Conservation (phyloP, 208 protist species). For the Tetramitus jugosus region DNA sequence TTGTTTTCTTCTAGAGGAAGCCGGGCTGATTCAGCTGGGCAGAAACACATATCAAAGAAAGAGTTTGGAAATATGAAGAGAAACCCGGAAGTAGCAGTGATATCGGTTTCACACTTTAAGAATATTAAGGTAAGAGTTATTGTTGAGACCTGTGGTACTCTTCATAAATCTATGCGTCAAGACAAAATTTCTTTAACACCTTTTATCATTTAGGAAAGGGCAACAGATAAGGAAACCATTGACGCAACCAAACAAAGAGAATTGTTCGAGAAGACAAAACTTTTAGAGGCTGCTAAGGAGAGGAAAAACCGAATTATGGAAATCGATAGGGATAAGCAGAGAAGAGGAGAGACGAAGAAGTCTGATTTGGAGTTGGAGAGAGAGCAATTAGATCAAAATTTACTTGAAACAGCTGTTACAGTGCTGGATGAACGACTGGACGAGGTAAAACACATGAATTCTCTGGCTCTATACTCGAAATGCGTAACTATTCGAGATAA, state of each 20-base stretch:
- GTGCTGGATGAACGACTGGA: slow-evolving; percentile 74
- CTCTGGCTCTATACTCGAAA: slow-evolving; percentile 72
- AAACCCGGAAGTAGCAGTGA: background rate
- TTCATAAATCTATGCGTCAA: too few relatives aligned
- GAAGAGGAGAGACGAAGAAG: background rate
- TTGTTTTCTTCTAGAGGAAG: background rate
- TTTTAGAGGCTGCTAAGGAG: background rate
- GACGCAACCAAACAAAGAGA: background rate
- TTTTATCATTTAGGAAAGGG: background rate
- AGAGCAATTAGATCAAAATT: slow-evolving; percentile 31
- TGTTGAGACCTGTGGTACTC: too few relatives aligned
- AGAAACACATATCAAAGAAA: background rate
- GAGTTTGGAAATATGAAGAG: background rate
- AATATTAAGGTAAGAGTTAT: too few relatives aligned
- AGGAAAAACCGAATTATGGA: background rate
- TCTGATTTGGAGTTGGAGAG: background rate
- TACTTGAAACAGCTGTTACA: slow-evolving; percentile 60
- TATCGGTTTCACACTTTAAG: too few relatives aligned
- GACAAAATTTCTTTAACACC: background rate
- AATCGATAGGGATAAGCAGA: background rate
- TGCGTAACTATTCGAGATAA: slow-evolving; percentile 75
- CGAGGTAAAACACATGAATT: slow-evolving; percentile 82
- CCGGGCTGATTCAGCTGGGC: background rate
- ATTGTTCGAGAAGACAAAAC: background rate
- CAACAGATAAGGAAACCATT: background rate